phyloP scores from a whole-genome alignment of 257 asterid species.

The Lantana camara region DNA sequence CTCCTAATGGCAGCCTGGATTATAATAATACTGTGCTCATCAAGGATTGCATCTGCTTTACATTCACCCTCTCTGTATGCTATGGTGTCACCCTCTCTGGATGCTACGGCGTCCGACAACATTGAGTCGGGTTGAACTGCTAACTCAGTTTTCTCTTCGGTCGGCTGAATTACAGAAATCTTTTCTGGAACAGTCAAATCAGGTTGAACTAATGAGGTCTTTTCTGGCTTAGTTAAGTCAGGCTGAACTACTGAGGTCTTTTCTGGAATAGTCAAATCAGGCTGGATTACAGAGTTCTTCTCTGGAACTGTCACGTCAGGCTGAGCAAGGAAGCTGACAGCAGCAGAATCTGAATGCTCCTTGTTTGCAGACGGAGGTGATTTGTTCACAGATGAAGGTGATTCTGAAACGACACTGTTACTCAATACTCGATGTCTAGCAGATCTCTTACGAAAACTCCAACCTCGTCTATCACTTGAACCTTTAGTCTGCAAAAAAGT shows the following conservation, averaged over 20 bases:
- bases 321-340: constrained; percentile 48
- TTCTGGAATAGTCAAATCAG: constrained; percentile 46
- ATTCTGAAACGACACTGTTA: constrained; percentile 64
- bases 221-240: constrained; percentile 46
- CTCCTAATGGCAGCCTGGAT: constrained; percentile 80
- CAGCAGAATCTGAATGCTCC: constrained; percentile 48
- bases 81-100: constrained; percentile 38
- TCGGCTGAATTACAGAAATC: constrained; percentile 36
- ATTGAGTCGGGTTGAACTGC: constrained; percentile 38
- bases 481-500: constrained; percentile 62
- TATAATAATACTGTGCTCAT: constrained; percentile 55
- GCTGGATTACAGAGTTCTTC: constrained; percentile 46
- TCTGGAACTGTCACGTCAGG: constrained; percentile 47
- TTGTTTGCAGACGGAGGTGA: constrained; percentile 57
- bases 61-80: constrained; percentile 38
- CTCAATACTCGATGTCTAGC: constrained; percentile 77
- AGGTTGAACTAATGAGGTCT: constrained; percentile 49
- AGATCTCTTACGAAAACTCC: constrained; percentile 95
- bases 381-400: constrained; percentile 58
- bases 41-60: constrained; percentile 37
- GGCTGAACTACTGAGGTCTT: constrained; percentile 47
- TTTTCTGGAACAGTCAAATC: constrained; percentile 48
- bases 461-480: constrained; percentile 72
- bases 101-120: constrained; percentile 36
- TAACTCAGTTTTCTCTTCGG: constrained; percentile 55